Percentiles rank a stretch among this genome's conserved stretches.
Conservation (phyloP, 805 yeast genomes). For the Wickerhamiella nectarea region DNA sequence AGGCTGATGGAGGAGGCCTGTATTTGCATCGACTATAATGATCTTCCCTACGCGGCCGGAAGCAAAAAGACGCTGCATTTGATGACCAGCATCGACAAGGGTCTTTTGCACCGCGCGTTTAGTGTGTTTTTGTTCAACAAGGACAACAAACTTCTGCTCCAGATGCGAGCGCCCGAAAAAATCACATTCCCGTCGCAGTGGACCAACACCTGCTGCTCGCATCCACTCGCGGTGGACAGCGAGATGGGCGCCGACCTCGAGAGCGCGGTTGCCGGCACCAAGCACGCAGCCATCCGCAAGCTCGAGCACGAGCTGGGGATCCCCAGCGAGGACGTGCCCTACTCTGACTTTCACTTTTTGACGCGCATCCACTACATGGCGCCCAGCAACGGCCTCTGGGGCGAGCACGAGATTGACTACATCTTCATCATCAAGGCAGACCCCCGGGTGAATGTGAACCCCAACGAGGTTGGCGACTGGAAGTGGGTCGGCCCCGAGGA, state of each 20-base stretch:
- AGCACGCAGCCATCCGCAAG: slow-evolving; percentile 82
- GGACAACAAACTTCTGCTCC: slow-evolving; percentile 63
- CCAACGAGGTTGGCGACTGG: slow-evolving; percentile 76
- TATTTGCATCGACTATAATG: slow-evolving; percentile 81
- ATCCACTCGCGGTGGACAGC: slow-evolving; percentile 71
- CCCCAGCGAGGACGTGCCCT: slow-evolving; percentile 40
- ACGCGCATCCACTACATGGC: slow-evolving; percentile 94
- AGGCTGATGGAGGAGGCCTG: slow-evolving; percentile 92
- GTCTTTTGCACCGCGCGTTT: slow-evolving; percentile 88
- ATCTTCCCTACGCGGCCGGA: slow-evolving; percentile 80
- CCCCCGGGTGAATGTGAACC: slow-evolving; percentile 39
- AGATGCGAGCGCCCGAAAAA: slow-evolving; percentile 92
- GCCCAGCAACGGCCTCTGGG: slow-evolving; percentile 69
- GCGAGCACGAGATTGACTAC: slow-evolving; percentile 96
- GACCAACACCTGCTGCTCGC: slow-evolving; percentile 99
- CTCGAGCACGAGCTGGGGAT: slow-evolving; percentile 90
- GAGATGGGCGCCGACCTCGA: slow-evolving; percentile 61
- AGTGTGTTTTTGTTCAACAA: slow-evolving; percentile 85
- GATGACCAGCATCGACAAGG: slow-evolving; percentile 73
- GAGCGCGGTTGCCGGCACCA: slow-evolving; percentile 62
- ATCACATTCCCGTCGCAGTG: slow-evolving; percentile 94
- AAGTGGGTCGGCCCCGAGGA: slow-evolving; percentile 58
- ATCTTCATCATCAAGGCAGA: slow-evolving; percentile 60
- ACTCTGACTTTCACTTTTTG: slow-evolving; percentile 60
- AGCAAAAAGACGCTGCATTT: slow-evolving; percentile 76